These are phyloP conservation scores for Oropetium thomaeum DNA, from an alignment of 176 grass and related monocot genomes.

Conservation along the genomic window DNA sequence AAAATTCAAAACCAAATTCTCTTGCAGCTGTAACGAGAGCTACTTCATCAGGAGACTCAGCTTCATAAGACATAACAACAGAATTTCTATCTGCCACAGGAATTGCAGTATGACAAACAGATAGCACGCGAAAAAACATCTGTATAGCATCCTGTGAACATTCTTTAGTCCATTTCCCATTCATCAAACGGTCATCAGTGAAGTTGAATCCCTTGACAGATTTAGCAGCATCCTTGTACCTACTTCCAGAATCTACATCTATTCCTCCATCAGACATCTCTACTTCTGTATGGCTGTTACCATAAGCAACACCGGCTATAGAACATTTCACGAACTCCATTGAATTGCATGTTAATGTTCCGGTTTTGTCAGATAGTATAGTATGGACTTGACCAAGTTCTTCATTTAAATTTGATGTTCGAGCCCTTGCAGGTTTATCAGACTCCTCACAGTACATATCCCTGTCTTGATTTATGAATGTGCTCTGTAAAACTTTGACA, in stretches of 20 bases:
- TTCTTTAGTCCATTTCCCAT: slow-evolving; percentile 80
- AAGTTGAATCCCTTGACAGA: slow-evolving; percentile 87
- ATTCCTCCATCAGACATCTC: slow-evolving; percentile 68
- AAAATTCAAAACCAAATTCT: slow-evolving; percentile 95
- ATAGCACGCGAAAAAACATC: slow-evolving; percentile 76
- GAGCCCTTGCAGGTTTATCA: slow-evolving; percentile 78
- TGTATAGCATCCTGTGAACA: slow-evolving; percentile 50
- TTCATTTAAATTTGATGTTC: slow-evolving; percentile 93
- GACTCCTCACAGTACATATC: slow-evolving; percentile 85
- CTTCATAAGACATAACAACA: slow-evolving; percentile 70
- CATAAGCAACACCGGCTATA: slow-evolving; percentile 76
- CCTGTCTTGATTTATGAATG: slow-evolving; percentile 86
- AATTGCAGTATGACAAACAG: slow-evolving; percentile 91
- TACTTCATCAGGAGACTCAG: slow-evolving; percentile 91
- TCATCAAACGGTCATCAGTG: slow-evolving; percentile 61
- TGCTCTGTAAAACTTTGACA: slow-evolving; percentile 81
- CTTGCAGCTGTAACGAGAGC: slow-evolving; percentile 87
- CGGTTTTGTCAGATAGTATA: slow-evolving; percentile 91
- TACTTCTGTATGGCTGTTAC: slow-evolving; percentile 53
- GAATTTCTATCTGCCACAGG: slow-evolving; percentile 66
- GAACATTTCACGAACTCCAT: slow-evolving; percentile 99
- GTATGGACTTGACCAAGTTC: slow-evolving; percentile 95
- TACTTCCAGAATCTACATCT: slow-evolving; percentile 39
- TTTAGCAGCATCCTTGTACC: slow-evolving; percentile 29
- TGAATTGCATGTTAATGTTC: slow-evolving; percentile 94